phyloP scores from a whole-genome alignment of 2,329 filamentous ascomycete species.

The Hypoxylon sp. region DNA sequence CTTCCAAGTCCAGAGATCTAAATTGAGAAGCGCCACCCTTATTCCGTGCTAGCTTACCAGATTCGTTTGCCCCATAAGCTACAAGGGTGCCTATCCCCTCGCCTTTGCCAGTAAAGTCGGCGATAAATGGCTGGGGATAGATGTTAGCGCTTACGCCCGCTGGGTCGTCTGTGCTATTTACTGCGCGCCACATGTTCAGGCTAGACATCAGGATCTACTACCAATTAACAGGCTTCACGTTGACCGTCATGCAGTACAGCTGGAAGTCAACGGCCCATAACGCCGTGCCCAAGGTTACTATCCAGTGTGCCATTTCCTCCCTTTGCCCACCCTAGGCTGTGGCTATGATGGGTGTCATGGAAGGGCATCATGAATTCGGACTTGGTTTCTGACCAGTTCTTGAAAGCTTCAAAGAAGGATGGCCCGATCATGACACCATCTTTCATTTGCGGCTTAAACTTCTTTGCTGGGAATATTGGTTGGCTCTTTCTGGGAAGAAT shows the following conservation, averaged over 20 bases:
- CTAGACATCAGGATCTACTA: slow-evolving; percentile 31
- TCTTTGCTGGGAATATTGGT: slow-evolving; percentile 34
- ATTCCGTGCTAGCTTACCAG: slow-evolving; percentile 33
- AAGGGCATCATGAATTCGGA: slow-evolving; percentile 36
- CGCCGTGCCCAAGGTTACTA: slow-evolving; percentile 36
- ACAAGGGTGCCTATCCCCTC: slow-evolving; percentile 25
- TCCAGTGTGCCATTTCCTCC: slow-evolving; percentile 7
- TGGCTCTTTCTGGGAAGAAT: slow-evolving; percentile 27
- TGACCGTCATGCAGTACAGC: slow-evolving; percentile 30
- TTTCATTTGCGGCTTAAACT: slow-evolving; percentile 12
- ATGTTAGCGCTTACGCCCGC: slow-evolving; percentile 30
- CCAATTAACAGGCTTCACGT: slow-evolving; percentile 31
- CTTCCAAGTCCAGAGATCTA: slow-evolving; percentile 31
- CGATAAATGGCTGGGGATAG: slow-evolving; percentile 38
- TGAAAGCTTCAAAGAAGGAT: slow-evolving; percentile 36
- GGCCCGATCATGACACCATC: slow-evolving; percentile 18
- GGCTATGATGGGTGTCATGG: slow-evolving; percentile 25
- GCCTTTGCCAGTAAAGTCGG: slow-evolving; percentile 38
- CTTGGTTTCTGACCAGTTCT: slow-evolving; percentile 33
- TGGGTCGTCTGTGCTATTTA: slow-evolving; percentile 15
- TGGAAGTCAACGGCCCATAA: slow-evolving; percentile 38
- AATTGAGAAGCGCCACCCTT: slow-evolving; percentile 32
- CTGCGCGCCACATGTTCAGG: slow-evolving; percentile 36
- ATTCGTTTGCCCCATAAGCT: slow-evolving; percentile 35
- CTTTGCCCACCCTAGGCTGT: slow-evolving; percentile 28